Percentiles rank a stretch among this genome's conserved stretches.
phyloP scores from a whole-genome alignment of 2,329 filamentous ascomycete species.

The Aschersonia sp. region DNA sequence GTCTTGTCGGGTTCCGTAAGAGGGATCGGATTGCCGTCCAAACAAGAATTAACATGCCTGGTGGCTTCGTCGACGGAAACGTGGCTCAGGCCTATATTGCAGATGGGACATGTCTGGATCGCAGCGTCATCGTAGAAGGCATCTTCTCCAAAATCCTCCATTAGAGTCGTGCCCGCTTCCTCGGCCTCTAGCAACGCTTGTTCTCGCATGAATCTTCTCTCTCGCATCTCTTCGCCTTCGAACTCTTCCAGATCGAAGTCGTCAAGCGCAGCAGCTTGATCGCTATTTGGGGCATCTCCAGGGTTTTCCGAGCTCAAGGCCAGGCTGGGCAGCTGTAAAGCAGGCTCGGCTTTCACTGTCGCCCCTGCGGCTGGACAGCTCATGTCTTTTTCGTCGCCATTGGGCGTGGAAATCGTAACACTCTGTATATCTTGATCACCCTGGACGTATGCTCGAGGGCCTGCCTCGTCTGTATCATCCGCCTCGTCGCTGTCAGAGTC shows the following conservation, averaged over 20 bases:
- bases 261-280: constrained; percentile 30
- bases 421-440: neutral
- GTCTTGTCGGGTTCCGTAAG: constrained; percentile 19
- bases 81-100: constrained; percentile 47
- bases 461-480: neutral
- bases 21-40: constrained; percentile 65
- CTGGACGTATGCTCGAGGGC: too few species aligned
- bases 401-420: neutral
- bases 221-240: constrained; percentile 50
- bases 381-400: neutral
- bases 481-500: constrained; percentile 46
- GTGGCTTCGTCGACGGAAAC: constrained; percentile 53
- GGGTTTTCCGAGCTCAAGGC: neutral
- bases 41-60: constrained; percentile 80
- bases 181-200: constrained; percentile 53
- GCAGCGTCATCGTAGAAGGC: constrained; percentile 15
- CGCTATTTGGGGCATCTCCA: constrained; percentile 15
- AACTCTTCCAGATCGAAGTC: constrained; percentile 36
- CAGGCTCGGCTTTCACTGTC: neutral
- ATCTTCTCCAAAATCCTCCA: constrained; percentile 19
- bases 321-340: neutral
- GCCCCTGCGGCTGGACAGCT: too few species aligned
- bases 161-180: constrained; percentile 28
- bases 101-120: constrained; percentile 56
- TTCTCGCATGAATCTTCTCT: constrained; percentile 60